Conservation (phyloP, 2,329 filamentous ascomycete genomes). For the Fusarium continuum region DNA sequence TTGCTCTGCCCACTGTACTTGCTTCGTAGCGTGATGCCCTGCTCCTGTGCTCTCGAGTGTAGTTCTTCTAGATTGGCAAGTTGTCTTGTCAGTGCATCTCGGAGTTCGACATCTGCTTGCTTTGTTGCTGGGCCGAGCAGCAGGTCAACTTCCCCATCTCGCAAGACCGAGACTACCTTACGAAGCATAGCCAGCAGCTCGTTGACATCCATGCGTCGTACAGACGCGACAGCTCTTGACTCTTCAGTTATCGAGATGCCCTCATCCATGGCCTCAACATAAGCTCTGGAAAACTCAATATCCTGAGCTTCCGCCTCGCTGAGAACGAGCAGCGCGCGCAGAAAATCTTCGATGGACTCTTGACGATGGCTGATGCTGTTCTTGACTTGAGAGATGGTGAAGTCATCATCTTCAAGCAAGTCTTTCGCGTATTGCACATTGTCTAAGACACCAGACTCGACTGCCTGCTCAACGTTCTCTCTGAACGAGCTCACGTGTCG, state of each 20-base stretch:
- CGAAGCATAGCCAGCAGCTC: constrained; percentile 43
- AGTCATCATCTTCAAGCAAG: constrained; percentile 68
- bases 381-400: constrained; percentile 58
- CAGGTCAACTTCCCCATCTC: constrained; percentile 51
- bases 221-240: constrained; percentile 62
- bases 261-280: constrained; percentile 67
- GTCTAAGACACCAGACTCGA: constrained; percentile 54
- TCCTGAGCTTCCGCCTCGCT: constrained; percentile 50
- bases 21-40: constrained; percentile 69
- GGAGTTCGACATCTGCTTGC: constrained; percentile 46
- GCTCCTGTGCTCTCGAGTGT: constrained; percentile 54
- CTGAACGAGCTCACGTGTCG: constrained; percentile 76
- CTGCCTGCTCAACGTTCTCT: constrained; percentile 57
- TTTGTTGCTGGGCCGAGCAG: constrained; percentile 47
- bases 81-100: constrained; percentile 51
- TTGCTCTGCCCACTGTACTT: constrained; percentile 77
- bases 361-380: constrained; percentile 45
- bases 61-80: constrained; percentile 59
- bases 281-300: constrained; percentile 63
- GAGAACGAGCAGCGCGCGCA: constrained; percentile 60
- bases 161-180: constrained; percentile 42
- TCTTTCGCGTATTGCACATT: constrained; percentile 55
- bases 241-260: constrained; percentile 63
- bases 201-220: constrained; percentile 64
- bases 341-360: constrained; percentile 54